Conservation (phyloP, 202 grass and related monocot genomes). For the Schoenoplectus triqueter region DNA sequence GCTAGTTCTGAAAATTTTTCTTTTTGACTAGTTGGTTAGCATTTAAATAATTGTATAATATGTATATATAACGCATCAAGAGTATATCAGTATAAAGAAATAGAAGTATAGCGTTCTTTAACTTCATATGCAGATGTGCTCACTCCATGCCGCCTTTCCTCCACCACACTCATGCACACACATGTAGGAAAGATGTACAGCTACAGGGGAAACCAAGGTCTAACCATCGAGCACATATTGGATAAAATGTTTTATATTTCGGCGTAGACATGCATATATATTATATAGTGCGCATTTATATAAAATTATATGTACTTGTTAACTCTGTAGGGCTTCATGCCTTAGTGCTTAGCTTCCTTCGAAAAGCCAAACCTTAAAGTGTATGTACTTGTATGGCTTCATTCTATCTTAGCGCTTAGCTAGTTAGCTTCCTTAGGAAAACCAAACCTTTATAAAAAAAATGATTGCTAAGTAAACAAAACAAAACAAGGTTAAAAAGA, state of each 20-base stretch:
- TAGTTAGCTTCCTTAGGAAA: too few species aligned
- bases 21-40: background rate
- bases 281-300: too few species aligned
- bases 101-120: background rate
- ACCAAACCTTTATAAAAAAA: background rate
- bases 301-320: too few species aligned
- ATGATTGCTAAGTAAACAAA: background rate
- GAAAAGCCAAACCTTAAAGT: background rate
- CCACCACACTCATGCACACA: background rate
- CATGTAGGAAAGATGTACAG: background rate
- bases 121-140: background rate
- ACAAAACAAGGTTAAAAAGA: slow-evolving; percentile 7
- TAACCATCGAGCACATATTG: background rate
- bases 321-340: too few species aligned
- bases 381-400: too few species aligned
- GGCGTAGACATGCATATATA: background rate
- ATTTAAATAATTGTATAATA: background rate
- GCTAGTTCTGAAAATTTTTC: background rate
- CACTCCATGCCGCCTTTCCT: background rate
- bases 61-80: background rate
- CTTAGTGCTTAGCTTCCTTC: background rate
- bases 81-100: background rate
- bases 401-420: too few species aligned
- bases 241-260: background rate
- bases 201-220: background rate